Conservation (phyloP, 1,284 basidiomycete genomes). For the Omphalotus olearius region DNA sequence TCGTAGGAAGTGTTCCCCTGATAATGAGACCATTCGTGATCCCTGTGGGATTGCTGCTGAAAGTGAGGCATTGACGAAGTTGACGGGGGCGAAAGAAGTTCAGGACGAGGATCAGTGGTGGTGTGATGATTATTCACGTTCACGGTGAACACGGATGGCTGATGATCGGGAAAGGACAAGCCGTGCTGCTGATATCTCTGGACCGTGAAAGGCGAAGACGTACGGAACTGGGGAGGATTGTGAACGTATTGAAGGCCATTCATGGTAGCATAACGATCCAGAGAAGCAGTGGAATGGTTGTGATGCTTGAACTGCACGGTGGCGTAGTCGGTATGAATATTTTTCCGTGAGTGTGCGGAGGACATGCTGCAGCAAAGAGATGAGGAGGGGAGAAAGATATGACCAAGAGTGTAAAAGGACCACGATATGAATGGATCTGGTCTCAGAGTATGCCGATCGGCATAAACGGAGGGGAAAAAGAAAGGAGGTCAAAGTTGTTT, state of each 20-base stretch:
- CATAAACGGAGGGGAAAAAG: not conserved
- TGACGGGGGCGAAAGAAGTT: not conserved
- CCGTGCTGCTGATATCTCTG: no score
- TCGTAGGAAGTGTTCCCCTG: not conserved
- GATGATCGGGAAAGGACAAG: no score
- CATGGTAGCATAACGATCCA: not conserved
- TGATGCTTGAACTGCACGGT: not conserved
- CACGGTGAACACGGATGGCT: no score
- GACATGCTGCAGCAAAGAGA: not conserved
- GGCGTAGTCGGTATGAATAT: not conserved
- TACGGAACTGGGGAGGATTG: not conserved
- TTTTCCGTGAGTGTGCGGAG: constrained; percentile 1
- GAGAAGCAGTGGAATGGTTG: not conserved
- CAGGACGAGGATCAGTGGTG: not conserved
- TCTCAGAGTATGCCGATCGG: constrained; percentile 5
- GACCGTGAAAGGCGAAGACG: not conserved
- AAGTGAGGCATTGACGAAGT: not conserved
- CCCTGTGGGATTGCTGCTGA: not conserved
- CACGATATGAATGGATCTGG: constrained; percentile 1
- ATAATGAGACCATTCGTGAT: not conserved
- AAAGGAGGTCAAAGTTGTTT: not conserved
- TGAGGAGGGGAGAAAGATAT: constrained; percentile 1
- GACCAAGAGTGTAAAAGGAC: not conserved
- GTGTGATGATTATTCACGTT: no score
- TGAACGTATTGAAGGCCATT: constrained; percentile 1